Conservation (phyloP, 148 eudicot genomes). For the Camellia granthamiana region DNA sequence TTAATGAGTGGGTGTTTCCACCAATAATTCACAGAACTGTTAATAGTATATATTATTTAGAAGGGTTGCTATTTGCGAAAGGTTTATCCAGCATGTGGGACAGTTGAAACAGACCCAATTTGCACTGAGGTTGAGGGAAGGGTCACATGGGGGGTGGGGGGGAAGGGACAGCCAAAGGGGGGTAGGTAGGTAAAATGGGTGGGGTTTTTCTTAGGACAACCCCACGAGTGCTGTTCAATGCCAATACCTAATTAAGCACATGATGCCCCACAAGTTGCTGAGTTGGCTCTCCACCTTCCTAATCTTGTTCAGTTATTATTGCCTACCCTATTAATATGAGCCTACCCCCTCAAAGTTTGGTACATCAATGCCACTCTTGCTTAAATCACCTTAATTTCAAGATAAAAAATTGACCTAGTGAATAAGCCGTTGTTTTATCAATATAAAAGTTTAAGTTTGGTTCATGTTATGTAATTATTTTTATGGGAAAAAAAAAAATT, state of each 20-base stretch:
- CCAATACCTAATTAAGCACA: conserved; percentile 39
- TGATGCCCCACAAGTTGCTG: conserved; percentile 40
- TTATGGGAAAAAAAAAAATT: too few relatives aligned
- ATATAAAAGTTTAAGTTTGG: too few relatives aligned
- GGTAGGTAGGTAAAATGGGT: conserved; percentile 26
- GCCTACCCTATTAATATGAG: too few relatives aligned
- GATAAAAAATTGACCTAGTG: too few relatives aligned
- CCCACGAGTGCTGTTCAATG: conserved; percentile 31
- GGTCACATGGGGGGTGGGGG: conserved; percentile 31
- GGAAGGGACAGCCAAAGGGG: conserved; percentile 3
- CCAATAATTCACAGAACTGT: too few relatives aligned
- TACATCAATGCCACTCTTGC: too few relatives aligned
- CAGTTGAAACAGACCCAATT: conserved; percentile 21
- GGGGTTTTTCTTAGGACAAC: conserved; percentile 23
- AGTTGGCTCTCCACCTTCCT: conserved; percentile 33
- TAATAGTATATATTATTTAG: neutral
- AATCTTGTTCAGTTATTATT: neutral
- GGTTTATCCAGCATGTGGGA: conserved; percentile 35
- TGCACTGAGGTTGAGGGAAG: conserved; percentile 23
- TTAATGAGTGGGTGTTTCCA: too few relatives aligned
- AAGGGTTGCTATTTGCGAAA: conserved; percentile 10
- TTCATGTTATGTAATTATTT: too few relatives aligned
- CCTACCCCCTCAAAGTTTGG: too few relatives aligned
- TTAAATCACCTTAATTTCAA: too few relatives aligned
- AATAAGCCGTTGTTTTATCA: too few relatives aligned